phyloP scores from a whole-genome alignment of 1,139 yeast species.

The Hanseniaspora gamundiae region DNA sequence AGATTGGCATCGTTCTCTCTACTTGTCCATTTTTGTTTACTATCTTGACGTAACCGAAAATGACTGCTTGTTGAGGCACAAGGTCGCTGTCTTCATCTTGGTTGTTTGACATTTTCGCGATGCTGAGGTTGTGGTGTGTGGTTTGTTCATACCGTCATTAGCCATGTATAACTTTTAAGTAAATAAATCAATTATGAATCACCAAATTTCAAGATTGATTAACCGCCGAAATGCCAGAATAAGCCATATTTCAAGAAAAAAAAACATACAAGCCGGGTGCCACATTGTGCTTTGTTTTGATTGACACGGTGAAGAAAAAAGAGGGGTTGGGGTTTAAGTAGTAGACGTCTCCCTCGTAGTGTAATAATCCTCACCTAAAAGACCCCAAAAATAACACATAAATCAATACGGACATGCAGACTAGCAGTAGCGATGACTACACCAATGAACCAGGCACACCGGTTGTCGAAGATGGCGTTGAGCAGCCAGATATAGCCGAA shows the following conservation, averaged over 20 bases:
- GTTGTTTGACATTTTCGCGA: background rate
- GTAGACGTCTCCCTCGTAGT: too few species aligned
- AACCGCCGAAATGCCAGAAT: conserved; percentile 2
- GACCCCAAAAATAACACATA: too few species aligned
- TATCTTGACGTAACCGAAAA: background rate
- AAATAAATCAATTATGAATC: too few species aligned
- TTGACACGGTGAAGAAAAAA: too few species aligned
- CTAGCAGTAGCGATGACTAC: background rate
- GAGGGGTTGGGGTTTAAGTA: too few species aligned
- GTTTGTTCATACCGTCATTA: too few species aligned
- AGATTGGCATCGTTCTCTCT: background rate
- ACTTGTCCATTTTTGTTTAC: background rate
- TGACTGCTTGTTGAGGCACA: background rate
- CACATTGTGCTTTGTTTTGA: too few species aligned
- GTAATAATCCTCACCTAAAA: too few species aligned
- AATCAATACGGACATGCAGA: too few species aligned
- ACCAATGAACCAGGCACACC: conserved; percentile 34
- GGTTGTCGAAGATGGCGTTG: conserved; percentile 11
- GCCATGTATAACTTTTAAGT: too few species aligned
- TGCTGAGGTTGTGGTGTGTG: background rate
- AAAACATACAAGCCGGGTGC: too few species aligned
- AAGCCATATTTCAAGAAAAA: background rate
- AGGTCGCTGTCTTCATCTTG: background rate
- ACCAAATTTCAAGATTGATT: background rate
- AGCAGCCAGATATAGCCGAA: conserved; percentile 27